A percentile compares a stretch with the other conserved stretches of the same genome.
These are phyloP conservation scores for Gnomoniopsis sp. DNA, from an alignment of 2,329 filamentous ascomycete genomes.

Conservation along the genomic window DNA sequence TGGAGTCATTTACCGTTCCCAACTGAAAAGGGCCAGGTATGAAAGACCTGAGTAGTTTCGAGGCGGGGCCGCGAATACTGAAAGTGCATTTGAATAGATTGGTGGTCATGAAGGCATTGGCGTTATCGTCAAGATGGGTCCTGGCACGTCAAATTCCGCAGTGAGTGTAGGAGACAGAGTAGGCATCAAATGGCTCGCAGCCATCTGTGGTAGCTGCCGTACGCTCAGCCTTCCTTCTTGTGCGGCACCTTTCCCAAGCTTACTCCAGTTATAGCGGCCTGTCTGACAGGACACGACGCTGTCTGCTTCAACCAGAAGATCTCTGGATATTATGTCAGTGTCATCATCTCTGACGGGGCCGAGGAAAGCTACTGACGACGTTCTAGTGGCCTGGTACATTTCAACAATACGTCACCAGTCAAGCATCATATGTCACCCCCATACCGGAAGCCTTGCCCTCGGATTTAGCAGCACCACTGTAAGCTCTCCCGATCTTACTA, in stretches of 20 bases:
- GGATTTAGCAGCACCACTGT: constrained; percentile 62
- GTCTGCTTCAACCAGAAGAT: constrained; percentile 61
- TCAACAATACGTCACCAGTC: constrained; percentile 63
- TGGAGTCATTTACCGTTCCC: constrained; percentile 18
- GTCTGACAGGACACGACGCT: constrained; percentile 57
- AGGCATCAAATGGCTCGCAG: constrained; percentile 66
- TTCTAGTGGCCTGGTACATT: constrained; percentile 63
- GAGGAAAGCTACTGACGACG: not conserved
- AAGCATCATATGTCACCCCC: constrained; percentile 66
- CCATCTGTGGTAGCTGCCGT: constrained; percentile 50
- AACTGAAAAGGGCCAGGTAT: constrained; percentile 17
- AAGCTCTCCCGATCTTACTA: not conserved
- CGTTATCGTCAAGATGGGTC: constrained; percentile 61
- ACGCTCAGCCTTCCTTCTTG: not conserved
- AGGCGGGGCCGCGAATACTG: not conserved
- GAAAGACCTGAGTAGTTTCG: not conserved
- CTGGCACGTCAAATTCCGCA: constrained; percentile 50
- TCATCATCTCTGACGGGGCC: too few species aligned
- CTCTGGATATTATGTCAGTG: constrained; percentile 55
- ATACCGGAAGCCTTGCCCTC: constrained; percentile 60
- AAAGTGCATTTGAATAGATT: constrained; percentile 26
- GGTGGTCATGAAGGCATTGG: constrained; percentile 70
- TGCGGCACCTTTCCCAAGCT: constrained; percentile 12
- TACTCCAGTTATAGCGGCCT: constrained; percentile 35
- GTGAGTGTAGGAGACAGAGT: constrained; percentile 66